Evolutionary conservation across 805 yeast species (phyloP), one percentile per base, ranked within the genome.

Genomic region (Yarrowia sp.): DNA sequence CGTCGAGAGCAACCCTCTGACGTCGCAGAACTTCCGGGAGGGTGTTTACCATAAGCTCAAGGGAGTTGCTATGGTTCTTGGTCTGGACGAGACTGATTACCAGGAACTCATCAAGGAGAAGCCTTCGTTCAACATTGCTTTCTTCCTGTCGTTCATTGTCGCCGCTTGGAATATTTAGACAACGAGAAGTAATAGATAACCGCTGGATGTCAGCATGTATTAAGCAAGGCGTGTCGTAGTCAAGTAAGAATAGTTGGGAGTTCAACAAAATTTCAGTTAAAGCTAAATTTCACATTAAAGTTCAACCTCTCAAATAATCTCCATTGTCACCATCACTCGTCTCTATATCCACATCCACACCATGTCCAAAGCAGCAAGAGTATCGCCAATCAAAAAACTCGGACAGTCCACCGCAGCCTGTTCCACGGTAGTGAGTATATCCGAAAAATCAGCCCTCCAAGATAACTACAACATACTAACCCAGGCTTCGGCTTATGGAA

Each of bases 51-150:
- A 58, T 33, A 58, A 44, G 15, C 44, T 70, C 18, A 57, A 60
- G 22, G 68, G 66, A 3, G 66, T 66, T 10, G 33, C 66, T 5
- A 41, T 50, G 18, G 35, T 45, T 7, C 67, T 65, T 65, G 62
- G 65, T 10, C 51, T 66, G 22, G 66, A 67, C 13, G 64, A 61
- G 42, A 50, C 69, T 13, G 65, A 68, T 36, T 55, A 65, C 47
- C 48, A 65, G 57, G 70, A 68, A 39, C 65, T 68, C 31, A 62
- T 70, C 41, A 45, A 67, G 35, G 71, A 70, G 38, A 68, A 70
- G 67, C 64, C 64, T 5, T 43, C 51, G 31, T 58, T 58, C 35
- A 58, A 58, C 15, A 7, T 58, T 3, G 64, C 64, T 7, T 58
- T 58, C 35, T 58, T 58, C 28, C 15, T 44, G 10, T 31, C 39